These are phyloP conservation scores for Metschnikowia hibisci DNA, from an alignment of 805 yeast species.

Conservation along the genomic window DNA sequence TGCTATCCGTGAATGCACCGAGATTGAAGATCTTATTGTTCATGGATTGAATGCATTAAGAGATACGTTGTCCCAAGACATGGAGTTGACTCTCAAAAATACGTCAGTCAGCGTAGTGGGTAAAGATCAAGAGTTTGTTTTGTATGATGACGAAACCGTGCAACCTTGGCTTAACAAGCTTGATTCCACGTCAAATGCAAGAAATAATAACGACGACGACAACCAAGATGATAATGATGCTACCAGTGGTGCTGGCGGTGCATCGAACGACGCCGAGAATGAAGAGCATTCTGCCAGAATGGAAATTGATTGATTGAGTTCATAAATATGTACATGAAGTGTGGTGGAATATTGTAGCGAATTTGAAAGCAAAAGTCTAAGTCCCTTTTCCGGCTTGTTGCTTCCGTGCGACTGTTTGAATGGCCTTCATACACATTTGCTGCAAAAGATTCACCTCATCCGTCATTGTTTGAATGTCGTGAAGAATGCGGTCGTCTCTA, in stretches of 20 bases:
- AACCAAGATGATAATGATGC: conserved; percentile 23
- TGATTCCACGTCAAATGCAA: conserved; percentile 59
- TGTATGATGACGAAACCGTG: conserved; percentile 85
- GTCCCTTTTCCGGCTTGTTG: conserved; percentile 20
- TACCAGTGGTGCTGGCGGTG: conserved; percentile 16
- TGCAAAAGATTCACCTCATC: conserved; percentile 38
- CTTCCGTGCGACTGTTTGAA: conserved; percentile 36
- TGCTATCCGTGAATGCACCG: conserved; percentile 52
- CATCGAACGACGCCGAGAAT: conserved; percentile 10
- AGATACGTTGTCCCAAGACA: conserved; percentile 92
- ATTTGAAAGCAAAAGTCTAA: neutral
- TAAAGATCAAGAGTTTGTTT: conserved; percentile 63
- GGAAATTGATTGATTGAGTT: conserved; percentile 36
- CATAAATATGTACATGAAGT: conserved; percentile 3
- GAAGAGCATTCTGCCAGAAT: conserved; percentile 27
- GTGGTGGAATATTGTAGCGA: neutral
- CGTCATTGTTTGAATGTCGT: conserved; percentile 31
- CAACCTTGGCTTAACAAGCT: conserved; percentile 76
- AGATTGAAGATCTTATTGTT: conserved; percentile 70
- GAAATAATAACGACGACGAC: conserved; percentile 44
- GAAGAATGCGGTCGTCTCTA: conserved; percentile 27
- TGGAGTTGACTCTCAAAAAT: conserved; percentile 77
- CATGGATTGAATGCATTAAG: conserved; percentile 88
- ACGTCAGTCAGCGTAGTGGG: conserved; percentile 95
- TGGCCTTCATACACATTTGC: conserved; percentile 34